A percentile compares a stretch with the other conserved stretches of the same genome.
These are phyloP conservation scores for Picea glauca DNA, from an alignment of 75 land plant genomes.

Conservation along the genomic window DNA sequence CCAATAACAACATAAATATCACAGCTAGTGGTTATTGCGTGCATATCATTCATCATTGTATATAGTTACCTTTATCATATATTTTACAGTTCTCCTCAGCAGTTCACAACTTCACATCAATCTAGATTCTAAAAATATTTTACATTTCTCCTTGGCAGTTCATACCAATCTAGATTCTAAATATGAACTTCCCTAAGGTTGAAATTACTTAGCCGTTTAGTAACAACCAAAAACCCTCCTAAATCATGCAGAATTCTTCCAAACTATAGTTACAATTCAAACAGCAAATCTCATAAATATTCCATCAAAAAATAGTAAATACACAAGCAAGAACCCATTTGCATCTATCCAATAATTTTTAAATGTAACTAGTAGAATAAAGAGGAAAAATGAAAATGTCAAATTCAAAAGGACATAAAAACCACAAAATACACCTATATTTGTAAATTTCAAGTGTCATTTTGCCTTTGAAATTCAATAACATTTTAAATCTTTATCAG, in stretches of 20 bases:
- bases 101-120: too few relatives aligned
- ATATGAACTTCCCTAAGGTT: background rate
- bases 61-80: too few relatives aligned
- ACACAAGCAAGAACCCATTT: background rate
- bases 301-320: background rate
- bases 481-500: background rate
- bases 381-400: too few relatives aligned
- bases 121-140: too few relatives aligned
- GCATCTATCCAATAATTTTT: background rate
- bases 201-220: background rate
- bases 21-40: too few relatives aligned
- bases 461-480: too few relatives aligned
- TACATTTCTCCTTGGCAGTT: too few relatives aligned
- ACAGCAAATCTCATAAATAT: background rate
- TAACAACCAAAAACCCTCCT: background rate
- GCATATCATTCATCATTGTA: too few relatives aligned
- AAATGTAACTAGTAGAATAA: background rate
- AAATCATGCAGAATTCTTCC: background rate
- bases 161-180: too few relatives aligned
- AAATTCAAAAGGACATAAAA: background rate
- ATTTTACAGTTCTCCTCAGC: too few relatives aligned
- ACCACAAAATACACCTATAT: background rate
- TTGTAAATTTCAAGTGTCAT: background rate
- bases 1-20: too few relatives aligned
- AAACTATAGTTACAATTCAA: background rate